Base-by-base conservation (phyloP, 192 early-diverging fungal genomes). In the Entomortierella lignicola region DNA sequence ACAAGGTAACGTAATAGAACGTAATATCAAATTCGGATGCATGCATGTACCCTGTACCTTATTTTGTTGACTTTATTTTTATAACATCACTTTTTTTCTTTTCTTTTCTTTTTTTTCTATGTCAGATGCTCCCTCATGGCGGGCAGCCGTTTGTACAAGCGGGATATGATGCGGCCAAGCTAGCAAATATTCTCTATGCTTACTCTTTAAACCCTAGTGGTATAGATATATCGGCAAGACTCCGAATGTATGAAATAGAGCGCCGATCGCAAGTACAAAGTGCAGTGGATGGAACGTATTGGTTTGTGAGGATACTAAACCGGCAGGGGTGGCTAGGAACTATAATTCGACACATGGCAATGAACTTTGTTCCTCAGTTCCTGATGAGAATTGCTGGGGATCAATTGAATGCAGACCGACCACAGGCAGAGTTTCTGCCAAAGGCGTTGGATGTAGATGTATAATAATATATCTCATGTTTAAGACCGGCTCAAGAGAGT, bases 81-180 rank as follows among this genome's bases (percentile, higher is more conserved):
- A 25, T 29, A n/a, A n/a, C n/a, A n/a, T 11, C 52, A 23, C 17
- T 55, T 25, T 55, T 55, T 27, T 55, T 55, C 26, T 27, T 29
- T 55, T 25, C 26, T 2, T 55, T 50, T 50, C 17, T 50, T 17
- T 8, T 30, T 29, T 55, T 8, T n/a, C 15, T 55, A 4, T 55
- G 25, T 55, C 25, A 77, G 74, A 61, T 55, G 6, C 27, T 77
- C 7, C 66, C 66, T 2, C 63, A 69, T 63, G 61, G 54, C 13
- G 74, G 74, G n/a, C 74, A 77, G 25, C 60, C 74, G 25, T 69
- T 77, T 55, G 61, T 44, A 10, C 66, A 69, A 31, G 74, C 74
- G 18, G 74, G 74, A 0, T 60, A 59, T 8, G 74, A 77, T 54
- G 74, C 74, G 21, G 61, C 30, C 15, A 39, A 32, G 1, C 37